phyloP scores from a whole-genome alignment of 2,329 filamentous ascomycete species.

The Trichoderma sp. region DNA sequence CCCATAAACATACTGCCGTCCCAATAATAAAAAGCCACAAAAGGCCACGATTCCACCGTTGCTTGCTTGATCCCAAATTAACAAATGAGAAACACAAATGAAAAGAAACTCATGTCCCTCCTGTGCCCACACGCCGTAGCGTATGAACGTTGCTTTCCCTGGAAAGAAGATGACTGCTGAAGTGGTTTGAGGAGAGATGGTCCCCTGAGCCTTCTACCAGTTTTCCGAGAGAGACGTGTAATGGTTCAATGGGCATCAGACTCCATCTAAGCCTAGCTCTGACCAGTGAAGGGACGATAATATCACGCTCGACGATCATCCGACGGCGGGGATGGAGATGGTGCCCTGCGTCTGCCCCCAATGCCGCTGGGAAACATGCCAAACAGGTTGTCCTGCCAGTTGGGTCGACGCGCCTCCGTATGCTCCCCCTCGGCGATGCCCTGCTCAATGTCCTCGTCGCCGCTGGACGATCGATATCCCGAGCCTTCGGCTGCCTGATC shows the following conservation, averaged over 20 bases:
- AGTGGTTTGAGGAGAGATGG: neutral
- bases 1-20: neutral
- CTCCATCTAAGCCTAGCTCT: neutral
- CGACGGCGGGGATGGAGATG: slow-evolving; percentile 33
- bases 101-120: slow-evolving; percentile 7
- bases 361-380: slow-evolving; percentile 42
- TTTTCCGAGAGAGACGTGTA: neutral
- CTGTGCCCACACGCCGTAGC: slow-evolving; percentile 10
- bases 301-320: slow-evolving; percentile 28
- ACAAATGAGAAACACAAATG: neutral
- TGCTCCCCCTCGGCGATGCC: slow-evolving; percentile 39
- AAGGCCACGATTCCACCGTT: slow-evolving; percentile 7
- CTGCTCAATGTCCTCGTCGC: slow-evolving; percentile 49
- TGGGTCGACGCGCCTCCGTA: slow-evolving; percentile 31
- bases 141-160: neutral
- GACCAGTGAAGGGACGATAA: neutral
- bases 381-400: slow-evolving; percentile 44
- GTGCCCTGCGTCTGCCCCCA: slow-evolving; percentile 29
- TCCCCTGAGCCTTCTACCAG: neutral
- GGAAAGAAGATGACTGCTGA: neutral
- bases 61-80: slow-evolving; percentile 4
- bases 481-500: slow-evolving; percentile 45
- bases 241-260: neutral
- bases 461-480: slow-evolving; percentile 38
- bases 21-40: neutral